A percentile compares a stretch with the other conserved stretches of the same genome.
Evolutionary conservation across 164 flowering plant species (phyloP).

Genomic region (Cinnamomum micranthum): DNA sequence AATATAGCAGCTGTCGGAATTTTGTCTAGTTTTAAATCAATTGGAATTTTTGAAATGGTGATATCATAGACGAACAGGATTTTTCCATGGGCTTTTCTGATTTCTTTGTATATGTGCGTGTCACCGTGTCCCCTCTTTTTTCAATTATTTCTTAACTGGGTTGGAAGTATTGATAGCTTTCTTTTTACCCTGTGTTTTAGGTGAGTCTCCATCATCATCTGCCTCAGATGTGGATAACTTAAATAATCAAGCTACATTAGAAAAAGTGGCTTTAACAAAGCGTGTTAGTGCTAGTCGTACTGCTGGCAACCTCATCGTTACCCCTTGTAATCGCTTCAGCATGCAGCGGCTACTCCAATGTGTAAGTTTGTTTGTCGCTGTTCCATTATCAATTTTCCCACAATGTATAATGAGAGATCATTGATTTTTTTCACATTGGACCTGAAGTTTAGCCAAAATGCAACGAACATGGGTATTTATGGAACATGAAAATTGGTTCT

Average conservation of each 20-base stretch:
- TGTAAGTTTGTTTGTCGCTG: constrained; percentile 45
- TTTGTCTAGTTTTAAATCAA: too few species aligned
- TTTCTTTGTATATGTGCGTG: neutral
- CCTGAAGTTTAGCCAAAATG: neutral
- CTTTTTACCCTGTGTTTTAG: constrained; percentile 25
- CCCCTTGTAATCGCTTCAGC: constrained; percentile 45
- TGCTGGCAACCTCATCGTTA: constrained; percentile 49
- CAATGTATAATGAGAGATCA: neutral
- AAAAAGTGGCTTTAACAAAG: constrained; percentile 42
- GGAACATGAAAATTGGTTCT: too few species aligned
- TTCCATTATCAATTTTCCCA: neutral
- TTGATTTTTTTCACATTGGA: neutral
- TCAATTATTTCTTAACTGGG: neutral
- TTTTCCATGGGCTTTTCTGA: neutral
- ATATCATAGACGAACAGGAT: neutral
- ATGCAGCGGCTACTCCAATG: constrained; percentile 56
- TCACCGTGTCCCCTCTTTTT: neutral
- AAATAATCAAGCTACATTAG: constrained; percentile 38
- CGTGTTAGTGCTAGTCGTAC: constrained; percentile 32
- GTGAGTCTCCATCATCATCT: constrained; percentile 92
- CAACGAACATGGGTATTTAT: too few species aligned
- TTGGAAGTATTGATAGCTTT: neutral
- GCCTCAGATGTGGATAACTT: constrained; percentile 86
- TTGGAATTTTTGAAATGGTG: too few species aligned
- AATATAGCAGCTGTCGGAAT: too few species aligned